Percentiles rank a stretch among this genome's conserved stretches.
Evolutionary conservation across 2,329 filamentous ascomycete genomes (phyloP).

Genomic region (Cyanodermella asteris): DNA sequence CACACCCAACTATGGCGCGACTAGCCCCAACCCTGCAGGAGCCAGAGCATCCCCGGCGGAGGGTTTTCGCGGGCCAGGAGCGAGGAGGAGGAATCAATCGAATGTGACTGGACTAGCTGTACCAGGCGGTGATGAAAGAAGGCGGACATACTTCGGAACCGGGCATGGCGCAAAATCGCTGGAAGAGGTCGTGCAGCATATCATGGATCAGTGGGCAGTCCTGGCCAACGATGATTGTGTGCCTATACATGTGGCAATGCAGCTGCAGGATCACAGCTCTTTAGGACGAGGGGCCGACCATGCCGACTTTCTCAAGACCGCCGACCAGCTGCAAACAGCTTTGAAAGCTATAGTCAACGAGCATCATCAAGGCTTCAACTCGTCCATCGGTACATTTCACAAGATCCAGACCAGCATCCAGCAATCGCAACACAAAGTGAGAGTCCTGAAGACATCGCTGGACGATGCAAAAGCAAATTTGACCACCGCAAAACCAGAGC

Average conservation of each 20-base stretch:
- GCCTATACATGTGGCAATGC: slow-evolving; percentile 82
- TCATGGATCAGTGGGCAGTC: slow-evolving; percentile 74
- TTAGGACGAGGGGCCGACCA: slow-evolving; percentile 81
- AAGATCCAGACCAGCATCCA: slow-evolving; percentile 93
- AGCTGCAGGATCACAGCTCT: slow-evolving; percentile 83
- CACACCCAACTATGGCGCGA: slow-evolving; percentile 8
- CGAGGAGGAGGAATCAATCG: slow-evolving; percentile 8
- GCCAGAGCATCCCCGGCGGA: slow-evolving; percentile 1
- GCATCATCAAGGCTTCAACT: slow-evolving; percentile 97
- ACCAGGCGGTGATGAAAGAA: neutral
- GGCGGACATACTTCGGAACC: neutral
- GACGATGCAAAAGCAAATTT: slow-evolving; percentile 60
- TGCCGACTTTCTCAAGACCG: slow-evolving; percentile 59
- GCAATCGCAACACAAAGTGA: slow-evolving; percentile 65
- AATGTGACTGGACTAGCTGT: neutral
- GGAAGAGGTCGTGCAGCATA: slow-evolving; percentile 48
- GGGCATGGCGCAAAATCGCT: neutral
- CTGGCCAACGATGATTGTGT: slow-evolving; percentile 79
- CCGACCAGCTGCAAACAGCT: slow-evolving; percentile 74
- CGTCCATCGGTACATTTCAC: slow-evolving; percentile 95
- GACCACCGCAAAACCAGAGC: slow-evolving; percentile 66
- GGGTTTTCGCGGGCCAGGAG: slow-evolving; percentile 14
- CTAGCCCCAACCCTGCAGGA: slow-evolving; percentile 9
- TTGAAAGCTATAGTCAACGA: slow-evolving; percentile 93
- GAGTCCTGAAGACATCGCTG: slow-evolving; percentile 63